Conservation (phyloP, 305 asterid genomes). For the Solanum hybrid region DNA sequence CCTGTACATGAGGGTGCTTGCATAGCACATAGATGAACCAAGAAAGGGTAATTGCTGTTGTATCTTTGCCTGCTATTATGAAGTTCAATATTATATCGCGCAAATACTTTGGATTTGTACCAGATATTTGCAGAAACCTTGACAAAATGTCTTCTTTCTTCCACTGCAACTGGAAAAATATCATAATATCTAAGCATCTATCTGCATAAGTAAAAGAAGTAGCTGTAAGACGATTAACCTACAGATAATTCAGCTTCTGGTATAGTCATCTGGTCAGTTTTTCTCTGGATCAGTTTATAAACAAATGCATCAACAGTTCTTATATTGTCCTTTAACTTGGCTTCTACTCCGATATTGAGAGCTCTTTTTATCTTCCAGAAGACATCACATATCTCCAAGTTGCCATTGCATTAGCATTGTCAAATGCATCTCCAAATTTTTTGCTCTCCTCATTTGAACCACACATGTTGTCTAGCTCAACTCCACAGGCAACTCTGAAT, state of each 20-base stretch:
- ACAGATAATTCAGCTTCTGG: neutral
- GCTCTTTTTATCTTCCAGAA: slow-evolving; percentile 47
- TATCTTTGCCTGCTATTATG: slow-evolving; percentile 24
- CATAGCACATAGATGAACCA: slow-evolving; percentile 35
- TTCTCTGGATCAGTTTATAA: slow-evolving; percentile 33
- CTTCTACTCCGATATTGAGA: slow-evolving; percentile 50
- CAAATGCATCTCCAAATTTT: slow-evolving; percentile 41
- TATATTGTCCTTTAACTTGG: slow-evolving; percentile 29
- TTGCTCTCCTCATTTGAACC: slow-evolving; percentile 30
- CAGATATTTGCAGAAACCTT: slow-evolving; percentile 25
- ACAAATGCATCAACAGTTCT: slow-evolving; percentile 44
- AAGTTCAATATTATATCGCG: slow-evolving; percentile 19
- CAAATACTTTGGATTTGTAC: slow-evolving; percentile 15
- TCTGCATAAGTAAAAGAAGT: neutral
- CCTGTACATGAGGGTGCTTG: slow-evolving; percentile 27
- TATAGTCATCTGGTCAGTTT: slow-evolving; percentile 25
- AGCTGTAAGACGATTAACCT: neutral
- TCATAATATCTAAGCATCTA: neutral
- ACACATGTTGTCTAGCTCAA: slow-evolving; percentile 42
- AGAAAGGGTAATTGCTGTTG: slow-evolving; percentile 26
- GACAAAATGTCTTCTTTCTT: slow-evolving; percentile 29
- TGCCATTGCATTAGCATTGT: slow-evolving; percentile 42
- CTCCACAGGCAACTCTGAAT: slow-evolving; percentile 46
- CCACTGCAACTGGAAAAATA: neutral
- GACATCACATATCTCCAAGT: slow-evolving; percentile 36